Percentiles rank a stretch among this genome's conserved stretches.
These are phyloP conservation scores for Camelina sativa DNA, from an alignment of 345 rosid species.

Conservation along the genomic window DNA sequence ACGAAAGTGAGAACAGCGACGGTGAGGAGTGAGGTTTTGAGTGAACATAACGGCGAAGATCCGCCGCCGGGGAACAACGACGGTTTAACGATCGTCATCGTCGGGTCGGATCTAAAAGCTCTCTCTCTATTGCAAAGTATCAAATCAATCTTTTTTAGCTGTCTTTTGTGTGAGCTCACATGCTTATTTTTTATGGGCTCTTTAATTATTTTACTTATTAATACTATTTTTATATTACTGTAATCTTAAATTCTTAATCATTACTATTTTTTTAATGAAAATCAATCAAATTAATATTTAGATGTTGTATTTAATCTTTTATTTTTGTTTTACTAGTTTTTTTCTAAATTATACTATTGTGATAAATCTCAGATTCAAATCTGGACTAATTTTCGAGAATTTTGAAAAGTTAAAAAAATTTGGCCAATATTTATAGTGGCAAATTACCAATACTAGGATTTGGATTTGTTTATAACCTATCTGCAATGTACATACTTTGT, in stretches of 20 bases:
- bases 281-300: too few relatives aligned
- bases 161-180: conserved; percentile 18
- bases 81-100: conserved; percentile 58
- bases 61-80: conserved; percentile 40
- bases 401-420: too few relatives aligned
- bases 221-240: neutral
- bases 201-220: neutral
- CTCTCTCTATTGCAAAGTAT: conserved; percentile 1
- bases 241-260: neutral
- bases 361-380: too few relatives aligned
- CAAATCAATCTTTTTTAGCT: conserved; percentile 14
- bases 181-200: neutral
- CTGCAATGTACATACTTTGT: too few relatives aligned
- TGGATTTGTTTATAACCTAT: too few relatives aligned
- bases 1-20: conserved; percentile 73
- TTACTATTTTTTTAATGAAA: too few relatives aligned
- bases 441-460: too few relatives aligned
- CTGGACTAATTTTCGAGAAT: too few relatives aligned
- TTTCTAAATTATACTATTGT: too few relatives aligned
- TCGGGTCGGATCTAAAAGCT: conserved; percentile 41
- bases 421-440: too few relatives aligned
- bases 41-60: conserved; percentile 55
- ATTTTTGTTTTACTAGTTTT: neutral
- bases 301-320: neutral
- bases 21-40: conserved; percentile 65